Evolutionary conservation across 2,329 filamentous ascomycete species (phyloP).

Genomic region (Calonectria crousiana): DNA sequence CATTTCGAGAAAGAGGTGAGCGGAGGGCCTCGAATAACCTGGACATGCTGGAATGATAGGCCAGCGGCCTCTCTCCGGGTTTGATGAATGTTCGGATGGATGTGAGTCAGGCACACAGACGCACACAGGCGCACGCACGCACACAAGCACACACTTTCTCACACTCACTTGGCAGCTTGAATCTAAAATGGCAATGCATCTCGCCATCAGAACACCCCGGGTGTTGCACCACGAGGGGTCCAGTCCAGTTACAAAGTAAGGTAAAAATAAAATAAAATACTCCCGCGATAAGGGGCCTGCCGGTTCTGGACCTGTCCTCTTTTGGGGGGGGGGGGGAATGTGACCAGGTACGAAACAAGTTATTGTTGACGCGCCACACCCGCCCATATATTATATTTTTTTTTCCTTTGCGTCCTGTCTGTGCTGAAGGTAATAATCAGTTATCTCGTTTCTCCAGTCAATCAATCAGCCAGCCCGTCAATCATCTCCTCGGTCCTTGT

Average conservation of each 20-base stretch:
- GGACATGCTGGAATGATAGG: slow-evolving; percentile 19
- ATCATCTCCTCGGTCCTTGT: slow-evolving; percentile 1
- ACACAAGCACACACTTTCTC: background rate
- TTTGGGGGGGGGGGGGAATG: background rate
- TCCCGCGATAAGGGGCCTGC: slow-evolving; percentile 8
- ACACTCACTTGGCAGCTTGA: background rate
- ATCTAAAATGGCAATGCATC: slow-evolving; percentile 5
- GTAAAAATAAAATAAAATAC: background rate
- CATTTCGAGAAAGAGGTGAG: background rate
- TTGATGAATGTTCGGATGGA: background rate
- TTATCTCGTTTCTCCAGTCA: slow-evolving; percentile 1
- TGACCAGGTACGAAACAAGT: slow-evolving; percentile 2
- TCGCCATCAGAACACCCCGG: background rate
- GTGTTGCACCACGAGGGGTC: background rate
- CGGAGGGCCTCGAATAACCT: slow-evolving; percentile 17
- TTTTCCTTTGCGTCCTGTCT: background rate
- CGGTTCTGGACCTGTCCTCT: background rate
- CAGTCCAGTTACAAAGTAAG: background rate
- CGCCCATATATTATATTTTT: slow-evolving; percentile 10
- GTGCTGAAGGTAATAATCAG: background rate
- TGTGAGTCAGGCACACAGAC: background rate
- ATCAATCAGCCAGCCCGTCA: background rate
- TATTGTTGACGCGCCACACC: slow-evolving; percentile 21
- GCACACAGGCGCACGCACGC: background rate
- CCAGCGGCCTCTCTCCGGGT: background rate